Percentiles rank a stretch among this genome's conserved stretches.
phyloP scores from a whole-genome alignment of 176 grass and related monocot species.

The Ensete ventricosum region DNA sequence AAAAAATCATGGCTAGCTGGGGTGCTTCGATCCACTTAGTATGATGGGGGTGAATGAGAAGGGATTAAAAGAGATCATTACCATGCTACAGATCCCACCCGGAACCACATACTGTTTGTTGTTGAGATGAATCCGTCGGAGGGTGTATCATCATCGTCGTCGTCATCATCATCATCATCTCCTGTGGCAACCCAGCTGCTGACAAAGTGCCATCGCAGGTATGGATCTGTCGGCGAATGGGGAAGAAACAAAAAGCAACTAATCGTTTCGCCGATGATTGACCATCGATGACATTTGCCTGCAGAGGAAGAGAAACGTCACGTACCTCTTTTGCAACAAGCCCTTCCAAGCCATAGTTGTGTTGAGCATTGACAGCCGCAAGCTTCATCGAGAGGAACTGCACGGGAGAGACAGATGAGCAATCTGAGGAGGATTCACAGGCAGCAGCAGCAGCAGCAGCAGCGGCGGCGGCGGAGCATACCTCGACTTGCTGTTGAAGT shows the following conservation, averaged over 20 bases:
- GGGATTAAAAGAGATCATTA: not conserved
- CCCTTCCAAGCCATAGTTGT: not conserved
- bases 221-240: not conserved
- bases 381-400: constrained; percentile 18
- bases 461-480: not conserved
- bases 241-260: not conserved
- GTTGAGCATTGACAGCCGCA: constrained; percentile 2
- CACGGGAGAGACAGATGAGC: not conserved
- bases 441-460: too few relatives aligned
- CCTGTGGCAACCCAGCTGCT: not conserved
- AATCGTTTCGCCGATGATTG: too few relatives aligned
- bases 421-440: too few relatives aligned
- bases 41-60: not conserved
- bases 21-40: too few relatives aligned
- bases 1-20: too few relatives aligned
- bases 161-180: not conserved
- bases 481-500: constrained; percentile 14
- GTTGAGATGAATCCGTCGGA: not conserved
- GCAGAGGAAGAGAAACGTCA: not conserved
- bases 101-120: not conserved
- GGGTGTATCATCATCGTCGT: not conserved
- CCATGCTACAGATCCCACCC: constrained; percentile 1
- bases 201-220: not conserved
- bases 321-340: not conserved
- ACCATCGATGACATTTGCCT: too few relatives aligned